Percentiles rank a stretch among this genome's conserved stretches.
These are phyloP conservation scores for Schwanniomyces vanrijiae DNA, from an alignment of 805 yeast species.

Conservation along the genomic window DNA sequence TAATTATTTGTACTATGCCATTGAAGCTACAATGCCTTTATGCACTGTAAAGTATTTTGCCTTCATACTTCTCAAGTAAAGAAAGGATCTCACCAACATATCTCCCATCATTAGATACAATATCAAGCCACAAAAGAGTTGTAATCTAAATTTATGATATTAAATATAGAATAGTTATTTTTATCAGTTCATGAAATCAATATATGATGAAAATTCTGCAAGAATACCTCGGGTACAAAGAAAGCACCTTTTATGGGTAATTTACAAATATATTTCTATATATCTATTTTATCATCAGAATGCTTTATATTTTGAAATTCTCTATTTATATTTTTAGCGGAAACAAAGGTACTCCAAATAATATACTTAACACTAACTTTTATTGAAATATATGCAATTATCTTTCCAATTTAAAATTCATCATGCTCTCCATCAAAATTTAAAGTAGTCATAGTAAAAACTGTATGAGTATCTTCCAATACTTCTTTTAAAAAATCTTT, in stretches of 20 bases:
- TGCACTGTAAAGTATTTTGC: conserved; percentile 2
- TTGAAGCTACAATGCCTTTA: neutral
- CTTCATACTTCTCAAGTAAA: conserved; percentile 2
- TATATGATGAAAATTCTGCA: conserved; percentile 3
- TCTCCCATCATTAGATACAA: conserved; percentile 5
- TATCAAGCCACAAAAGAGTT: conserved; percentile 5
- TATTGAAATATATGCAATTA: conserved; percentile 6
- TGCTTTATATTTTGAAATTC: neutral
- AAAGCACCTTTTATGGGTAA: conserved; percentile 4
- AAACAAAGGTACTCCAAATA: conserved; percentile 5
- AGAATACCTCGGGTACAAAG: conserved; percentile 5
- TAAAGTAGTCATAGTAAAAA: conserved; percentile 5
- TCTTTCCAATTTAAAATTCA: conserved; percentile 7
- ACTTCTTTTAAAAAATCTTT: conserved; percentile 2
- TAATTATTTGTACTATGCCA: neutral
- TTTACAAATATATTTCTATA: conserved; percentile 6
- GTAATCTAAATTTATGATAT: neutral
- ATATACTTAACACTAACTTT: conserved; percentile 1
- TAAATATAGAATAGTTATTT: neutral
- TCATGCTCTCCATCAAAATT: conserved; percentile 9
- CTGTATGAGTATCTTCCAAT: conserved; percentile 6
- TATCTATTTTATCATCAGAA: conserved; percentile 4
- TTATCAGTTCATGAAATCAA: conserved; percentile 1
- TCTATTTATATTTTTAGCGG: conserved; percentile 2
- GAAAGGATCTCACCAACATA: conserved; percentile 4